phyloP scores from a whole-genome alignment of 169 alveolate genomes.

The Perkinsus chesapeaki region DNA sequence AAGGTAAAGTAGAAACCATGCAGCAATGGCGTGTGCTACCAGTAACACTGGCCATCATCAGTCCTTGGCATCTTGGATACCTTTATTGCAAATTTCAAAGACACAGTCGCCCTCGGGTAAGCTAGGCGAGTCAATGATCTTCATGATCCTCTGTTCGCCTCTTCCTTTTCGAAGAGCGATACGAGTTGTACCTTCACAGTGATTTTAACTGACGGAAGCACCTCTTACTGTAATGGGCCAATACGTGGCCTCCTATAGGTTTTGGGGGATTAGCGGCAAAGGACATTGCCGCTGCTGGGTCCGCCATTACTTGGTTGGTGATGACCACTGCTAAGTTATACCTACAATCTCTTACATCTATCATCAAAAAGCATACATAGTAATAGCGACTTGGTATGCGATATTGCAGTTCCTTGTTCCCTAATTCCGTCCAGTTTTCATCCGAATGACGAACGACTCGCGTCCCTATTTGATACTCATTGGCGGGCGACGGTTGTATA shows the following conservation, averaged over 20 bases:
- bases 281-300: conserved; percentile 52
- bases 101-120: conserved; percentile 97
- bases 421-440: too few species aligned
- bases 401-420: too few species aligned
- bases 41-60: conserved; percentile 21
- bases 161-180: conserved; percentile 68
- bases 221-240: conserved; percentile 93
- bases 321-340: conserved; percentile 81
- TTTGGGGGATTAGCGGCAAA: conserved; percentile 45
- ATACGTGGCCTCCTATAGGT: conserved; percentile 96
- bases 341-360: too few species aligned
- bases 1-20: background rate
- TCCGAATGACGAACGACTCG: too few species aligned
- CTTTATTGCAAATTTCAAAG: conserved; percentile 83
- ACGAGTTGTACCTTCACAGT: background rate
- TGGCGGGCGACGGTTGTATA: too few species aligned
- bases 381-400: conserved; percentile 23
- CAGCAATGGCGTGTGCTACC: background rate
- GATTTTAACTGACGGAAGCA: background rate
- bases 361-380: too few species aligned
- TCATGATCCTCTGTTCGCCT: conserved; percentile 89
- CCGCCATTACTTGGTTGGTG: conserved; percentile 84
- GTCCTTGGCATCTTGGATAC: conserved; percentile 72
- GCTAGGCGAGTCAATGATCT: conserved; percentile 94
- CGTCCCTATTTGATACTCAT: too few species aligned